Evolutionary conservation across 164 flowering plant species (phyloP).

Genomic region (Sextonia rubra): DNA sequence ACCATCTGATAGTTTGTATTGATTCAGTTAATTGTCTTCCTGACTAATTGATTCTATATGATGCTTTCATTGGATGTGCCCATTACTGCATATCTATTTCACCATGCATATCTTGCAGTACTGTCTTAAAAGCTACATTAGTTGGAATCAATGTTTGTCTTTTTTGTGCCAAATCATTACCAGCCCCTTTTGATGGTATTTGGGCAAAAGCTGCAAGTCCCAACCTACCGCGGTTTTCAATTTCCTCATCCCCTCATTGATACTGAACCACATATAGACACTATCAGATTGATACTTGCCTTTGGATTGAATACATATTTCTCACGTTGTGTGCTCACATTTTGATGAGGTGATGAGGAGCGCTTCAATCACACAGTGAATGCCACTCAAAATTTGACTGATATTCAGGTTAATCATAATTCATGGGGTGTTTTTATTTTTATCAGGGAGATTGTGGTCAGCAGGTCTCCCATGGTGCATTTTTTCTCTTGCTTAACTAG

Average conservation of each 20-base stretch:
- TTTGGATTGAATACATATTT: background rate
- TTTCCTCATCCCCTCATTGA: background rate
- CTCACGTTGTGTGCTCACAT: background rate
- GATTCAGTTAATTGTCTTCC: background rate
- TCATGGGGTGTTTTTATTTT: background rate
- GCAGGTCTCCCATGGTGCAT: background rate
- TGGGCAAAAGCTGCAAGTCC: background rate
- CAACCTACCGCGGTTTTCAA: background rate
- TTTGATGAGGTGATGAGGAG: background rate
- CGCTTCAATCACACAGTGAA: background rate
- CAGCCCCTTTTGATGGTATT: background rate
- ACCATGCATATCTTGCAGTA: background rate
- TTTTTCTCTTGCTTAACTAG: background rate
- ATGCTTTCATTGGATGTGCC: background rate
- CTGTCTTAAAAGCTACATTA: background rate
- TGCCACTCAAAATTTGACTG: background rate
- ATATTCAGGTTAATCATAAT: background rate
- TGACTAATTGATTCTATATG: background rate
- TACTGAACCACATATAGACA: background rate
- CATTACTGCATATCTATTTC: background rate
- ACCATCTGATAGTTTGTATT: background rate
- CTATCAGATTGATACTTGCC: background rate
- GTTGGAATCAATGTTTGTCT: background rate
- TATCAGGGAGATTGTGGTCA: background rate
- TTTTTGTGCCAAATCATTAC: background rate